Evolutionary conservation across 768 basidiomycete species (phyloP), one percentile per base, ranked within the genome.

Genomic region (Inosperma sp.): DNA sequence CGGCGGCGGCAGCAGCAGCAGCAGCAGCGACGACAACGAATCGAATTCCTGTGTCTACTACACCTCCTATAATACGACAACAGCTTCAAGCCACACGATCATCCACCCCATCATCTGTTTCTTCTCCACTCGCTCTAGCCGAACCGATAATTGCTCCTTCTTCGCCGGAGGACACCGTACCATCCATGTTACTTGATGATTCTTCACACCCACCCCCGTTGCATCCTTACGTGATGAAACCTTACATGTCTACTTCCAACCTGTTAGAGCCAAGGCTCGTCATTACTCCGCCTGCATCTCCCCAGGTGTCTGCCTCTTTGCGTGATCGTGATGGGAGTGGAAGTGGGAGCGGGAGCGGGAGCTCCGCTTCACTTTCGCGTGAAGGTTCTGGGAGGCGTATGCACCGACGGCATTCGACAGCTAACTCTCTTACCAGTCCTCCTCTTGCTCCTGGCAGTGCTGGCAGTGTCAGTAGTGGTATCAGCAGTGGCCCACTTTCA

Each of bases 91-190:
- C 59, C 45, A 90, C 89, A 7, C 77, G 90, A 42, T 90, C 90
- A 6, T 92, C 89, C 8, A 93, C 90, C 0, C 90, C 90, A 13
- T 92, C 90, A 2, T 93, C 90, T 14, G 79, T 91, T 46, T 91
- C 90, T 19, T 93, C 90, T 10, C 90, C 90, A 49, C 75, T 93
- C 34, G 90, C 90, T 22, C 75, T 91, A 25, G 90, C 89, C 5
- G 86, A 82, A 25, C 90, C 90, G 7, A 92, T 92, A 55, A 78
- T 88, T 36, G 88, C 90, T 5, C 74, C 86, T 9, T 68, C 77
- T 14, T 77, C 75, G 7, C 72, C 76, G 3, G 82, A 85, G 35
- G 82, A 84, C 48, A 68, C 68, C 12, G 78, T 82, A 35, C 85
- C 84, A 2, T 75, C 72, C 49, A 84, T 87, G 75, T 77, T 79